Evolutionary conservation across 1,139 yeast species (phyloP).

Genomic region (Candida neerlandica): DNA sequence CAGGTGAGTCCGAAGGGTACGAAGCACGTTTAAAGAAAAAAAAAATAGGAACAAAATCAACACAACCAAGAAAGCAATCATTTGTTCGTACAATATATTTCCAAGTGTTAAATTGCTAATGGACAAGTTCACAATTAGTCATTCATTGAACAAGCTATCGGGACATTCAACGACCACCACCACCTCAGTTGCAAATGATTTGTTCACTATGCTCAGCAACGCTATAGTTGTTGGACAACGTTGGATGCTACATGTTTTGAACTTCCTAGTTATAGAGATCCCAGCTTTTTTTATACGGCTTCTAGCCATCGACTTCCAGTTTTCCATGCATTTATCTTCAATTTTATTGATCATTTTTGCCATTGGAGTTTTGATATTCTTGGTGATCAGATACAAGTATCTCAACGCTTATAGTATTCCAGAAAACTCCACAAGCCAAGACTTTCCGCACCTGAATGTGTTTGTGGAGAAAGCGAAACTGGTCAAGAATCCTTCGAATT

Average conservation of each 20-base stretch:
- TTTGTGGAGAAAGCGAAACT: constrained; percentile 27
- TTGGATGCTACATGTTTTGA: not conserved
- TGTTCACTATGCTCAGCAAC: not conserved
- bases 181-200: not conserved
- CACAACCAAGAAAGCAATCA: not conserved
- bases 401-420: constrained; percentile 22
- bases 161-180: not conserved
- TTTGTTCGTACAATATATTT: not conserved
- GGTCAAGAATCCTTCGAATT: constrained; percentile 35
- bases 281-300: constrained; percentile 12
- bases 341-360: constrained; percentile 25
- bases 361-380: constrained; percentile 24
- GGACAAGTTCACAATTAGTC: not conserved
- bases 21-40: not conserved
- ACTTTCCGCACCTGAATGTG: constrained; percentile 15
- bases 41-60: no score
- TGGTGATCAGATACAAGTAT: constrained; percentile 43
- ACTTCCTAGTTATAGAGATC: not conserved
- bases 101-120: not conserved
- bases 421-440: constrained; percentile 32
- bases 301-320: constrained; percentile 31
- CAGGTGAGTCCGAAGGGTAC: no score
- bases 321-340: constrained; percentile 39
- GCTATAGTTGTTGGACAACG: not conserved
- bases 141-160: not conserved